Conservation (phyloP, 257 asterid genomes). For the Nicotiana tomentosiformis region DNA sequence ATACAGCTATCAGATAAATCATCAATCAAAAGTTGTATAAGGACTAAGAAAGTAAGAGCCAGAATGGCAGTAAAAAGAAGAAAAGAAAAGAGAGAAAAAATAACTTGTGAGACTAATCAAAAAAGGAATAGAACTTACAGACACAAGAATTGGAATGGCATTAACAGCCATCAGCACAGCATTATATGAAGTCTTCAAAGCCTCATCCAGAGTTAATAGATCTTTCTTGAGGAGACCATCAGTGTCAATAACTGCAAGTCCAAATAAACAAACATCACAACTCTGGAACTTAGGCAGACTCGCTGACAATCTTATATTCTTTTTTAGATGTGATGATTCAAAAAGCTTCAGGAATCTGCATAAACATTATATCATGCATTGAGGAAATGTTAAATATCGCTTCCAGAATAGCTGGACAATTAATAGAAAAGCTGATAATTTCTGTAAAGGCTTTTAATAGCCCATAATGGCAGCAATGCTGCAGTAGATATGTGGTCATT, state of each 20-base stretch:
- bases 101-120: constrained; percentile 11
- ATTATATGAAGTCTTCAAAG: constrained; percentile 65
- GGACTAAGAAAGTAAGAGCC: not conserved
- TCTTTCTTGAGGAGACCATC: constrained; percentile 82
- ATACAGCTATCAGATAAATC: constrained; percentile 8
- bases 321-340: no score
- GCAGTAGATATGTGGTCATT: not conserved
- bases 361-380: not conserved
- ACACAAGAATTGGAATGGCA: constrained; percentile 64
- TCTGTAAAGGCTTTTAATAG: not conserved
- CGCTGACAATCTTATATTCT: not conserved
- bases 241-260: constrained; percentile 82
- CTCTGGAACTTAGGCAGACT: not conserved
- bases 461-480: not conserved
- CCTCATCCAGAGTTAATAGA: constrained; percentile 90
- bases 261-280: not conserved
- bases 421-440: not conserved
- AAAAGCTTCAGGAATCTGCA: not conserved
- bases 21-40: constrained; percentile 8
- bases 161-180: constrained; percentile 90
- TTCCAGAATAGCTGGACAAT: not conserved
- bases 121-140: constrained; percentile 44
- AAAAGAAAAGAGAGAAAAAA: constrained; percentile 6
- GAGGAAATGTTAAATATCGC: not conserved
- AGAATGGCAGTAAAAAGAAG: constrained; percentile 5